Base-by-base conservation (phyloP, 768 basidiomycete genomes). In the Trametes maxima region DNA sequence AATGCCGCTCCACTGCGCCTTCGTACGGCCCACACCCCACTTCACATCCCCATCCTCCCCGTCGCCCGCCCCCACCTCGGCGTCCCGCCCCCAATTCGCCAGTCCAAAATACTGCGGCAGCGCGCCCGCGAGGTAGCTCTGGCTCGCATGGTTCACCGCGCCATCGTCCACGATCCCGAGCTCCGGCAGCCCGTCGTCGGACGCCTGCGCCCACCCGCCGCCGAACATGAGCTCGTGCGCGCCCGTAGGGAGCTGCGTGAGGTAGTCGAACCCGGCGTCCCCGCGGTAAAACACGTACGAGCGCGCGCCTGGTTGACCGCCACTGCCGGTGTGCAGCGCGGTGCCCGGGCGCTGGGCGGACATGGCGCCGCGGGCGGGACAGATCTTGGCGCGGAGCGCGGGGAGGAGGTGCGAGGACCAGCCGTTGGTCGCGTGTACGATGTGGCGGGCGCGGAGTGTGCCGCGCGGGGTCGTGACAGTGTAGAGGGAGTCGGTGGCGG, bases 381-480 rank as follows among this genome's bases (percentile, higher is more conserved):
- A 69, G 60, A 90, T 82, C 69, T 84, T 89, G 52, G 77, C 76
- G 19, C 85, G 82, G 76, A 90, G 76, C 0, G 81, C 80, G 13
- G 80, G 76, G 56, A 95, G 75, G 45, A 95, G 81, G 64, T 90
- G 86, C 0, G 90, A 84, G 2, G 79, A 77, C 85, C 92, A 94
- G 19, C 82, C 92, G 70, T 96, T 96, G 2, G 92, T 94, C 2
- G 91, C 90, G 69, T 94, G 92, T 12, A 95, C 77, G 44, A 95
- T 79, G 70, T 91, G 89, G 2, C 72, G 74, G 0, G 90, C 76
- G 16, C 66, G 72, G 24, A 92, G 78, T 5, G 65, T 68, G 0
- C 93, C 92, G 51, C 80, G 78, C 0, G 86, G 77, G 1, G 92
- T 94, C 19, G 69, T 62, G n/a, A 92, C 76, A 10, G 74, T 76